Percentiles rank a stretch among this genome's conserved stretches.
Evolutionary conservation across 805 yeast species (phyloP).

Genomic region (Zygoascus tannicola): DNA sequence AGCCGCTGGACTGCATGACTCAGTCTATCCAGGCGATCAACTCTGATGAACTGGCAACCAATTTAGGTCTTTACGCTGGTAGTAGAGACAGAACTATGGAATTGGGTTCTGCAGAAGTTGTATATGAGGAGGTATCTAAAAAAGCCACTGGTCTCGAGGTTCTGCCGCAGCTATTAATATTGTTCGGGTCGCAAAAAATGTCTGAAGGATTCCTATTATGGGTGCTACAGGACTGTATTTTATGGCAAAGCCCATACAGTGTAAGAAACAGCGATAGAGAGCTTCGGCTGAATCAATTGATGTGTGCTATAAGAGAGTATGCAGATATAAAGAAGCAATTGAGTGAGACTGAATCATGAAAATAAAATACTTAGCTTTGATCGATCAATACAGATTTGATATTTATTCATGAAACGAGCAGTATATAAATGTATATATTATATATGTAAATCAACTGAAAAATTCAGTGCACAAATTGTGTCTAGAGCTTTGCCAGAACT

Average conservation of each 20-base stretch:
- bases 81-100: background rate
- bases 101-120: background rate
- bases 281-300: background rate
- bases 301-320: background rate
- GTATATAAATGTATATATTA: too few species aligned
- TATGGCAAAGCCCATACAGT: background rate
- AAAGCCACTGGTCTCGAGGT: background rate
- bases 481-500: slow-evolving; percentile 23
- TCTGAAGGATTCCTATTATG: background rate
- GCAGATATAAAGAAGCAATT: background rate
- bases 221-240: background rate
- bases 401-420: too few species aligned
- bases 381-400: too few species aligned
- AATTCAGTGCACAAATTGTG: too few species aligned
- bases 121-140: background rate
- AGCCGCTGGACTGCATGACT: background rate
- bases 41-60: background rate
- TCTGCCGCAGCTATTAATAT: slow-evolving; percentile 4
- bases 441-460: too few species aligned
- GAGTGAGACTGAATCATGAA: too few species aligned
- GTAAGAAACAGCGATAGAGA: background rate
- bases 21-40: background rate
- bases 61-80: too few species aligned
- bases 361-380: too few species aligned
- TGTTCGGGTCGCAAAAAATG: slow-evolving; percentile 5